Evolutionary conservation across 192 early-diverging fungal genomes (phyloP).

Genomic region (Mortierella antarctica): DNA sequence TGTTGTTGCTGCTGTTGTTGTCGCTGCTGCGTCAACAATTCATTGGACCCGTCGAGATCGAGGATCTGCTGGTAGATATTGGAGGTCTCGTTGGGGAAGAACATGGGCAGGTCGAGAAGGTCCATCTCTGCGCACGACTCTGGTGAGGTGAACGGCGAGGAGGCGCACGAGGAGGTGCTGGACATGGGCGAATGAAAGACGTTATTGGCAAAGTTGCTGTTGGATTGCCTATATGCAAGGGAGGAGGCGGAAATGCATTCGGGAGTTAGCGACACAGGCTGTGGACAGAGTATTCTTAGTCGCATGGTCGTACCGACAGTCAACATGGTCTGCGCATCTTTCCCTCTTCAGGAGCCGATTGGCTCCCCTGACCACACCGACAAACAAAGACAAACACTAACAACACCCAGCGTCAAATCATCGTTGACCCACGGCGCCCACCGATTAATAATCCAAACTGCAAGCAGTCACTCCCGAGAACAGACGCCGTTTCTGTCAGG

Average conservation of each 20-base stretch:
- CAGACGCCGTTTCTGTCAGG: too few relatives aligned
- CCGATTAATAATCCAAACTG: too few relatives aligned
- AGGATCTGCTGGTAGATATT: conserved; percentile 42
- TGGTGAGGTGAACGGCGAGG: conserved; percentile 43
- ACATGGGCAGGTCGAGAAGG: conserved; percentile 44
- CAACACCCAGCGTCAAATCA: too few relatives aligned
- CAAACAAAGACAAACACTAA: too few relatives aligned
- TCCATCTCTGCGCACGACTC: conserved; percentile 42
- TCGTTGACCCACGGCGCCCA: too few relatives aligned
- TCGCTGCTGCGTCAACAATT: conserved; percentile 10
- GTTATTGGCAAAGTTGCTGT: conserved; percentile 12
- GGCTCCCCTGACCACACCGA: too few relatives aligned
- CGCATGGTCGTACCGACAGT: too few relatives aligned
- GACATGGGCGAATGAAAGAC: conserved; percentile 46
- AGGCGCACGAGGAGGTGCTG: conserved; percentile 37
- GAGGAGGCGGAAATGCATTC: too few relatives aligned
- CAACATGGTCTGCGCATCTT: too few relatives aligned
- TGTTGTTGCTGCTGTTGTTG: conserved; percentile 17
- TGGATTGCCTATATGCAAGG: conserved; percentile 21
- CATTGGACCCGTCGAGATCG: conserved; percentile 19
- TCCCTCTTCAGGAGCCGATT: too few relatives aligned
- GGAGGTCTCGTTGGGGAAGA: conserved; percentile 30
- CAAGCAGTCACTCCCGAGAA: too few relatives aligned
- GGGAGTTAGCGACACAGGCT: too few relatives aligned
- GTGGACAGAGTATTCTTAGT: neutral